A percentile compares a stretch with the other conserved stretches of the same genome.
Evolutionary conservation across 441 rosid genomes (phyloP).

Genomic region (Brassica hybrid): DNA sequence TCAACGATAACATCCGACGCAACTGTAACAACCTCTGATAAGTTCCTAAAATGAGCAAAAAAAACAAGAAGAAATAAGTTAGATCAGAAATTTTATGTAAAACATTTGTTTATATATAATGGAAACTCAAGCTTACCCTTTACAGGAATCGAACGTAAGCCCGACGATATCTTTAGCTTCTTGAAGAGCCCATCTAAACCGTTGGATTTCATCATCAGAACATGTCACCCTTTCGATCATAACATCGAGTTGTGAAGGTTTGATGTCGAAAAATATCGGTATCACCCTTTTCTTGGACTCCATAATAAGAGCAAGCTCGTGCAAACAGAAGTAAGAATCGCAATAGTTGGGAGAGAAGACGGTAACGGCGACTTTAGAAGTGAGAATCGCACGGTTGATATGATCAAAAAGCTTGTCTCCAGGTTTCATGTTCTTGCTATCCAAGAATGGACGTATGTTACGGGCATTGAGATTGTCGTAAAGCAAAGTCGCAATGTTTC

Average conservation of each 20-base stretch:
- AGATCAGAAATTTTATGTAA: neutral
- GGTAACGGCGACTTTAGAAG: slow-evolving; percentile 64
- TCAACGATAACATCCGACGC: slow-evolving; percentile 70
- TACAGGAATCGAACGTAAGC: slow-evolving; percentile 60
- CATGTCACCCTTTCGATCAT: slow-evolving; percentile 38
- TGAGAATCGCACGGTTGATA: slow-evolving; percentile 53
- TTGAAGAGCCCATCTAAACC: slow-evolving; percentile 72
- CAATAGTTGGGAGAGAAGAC: slow-evolving; percentile 75
- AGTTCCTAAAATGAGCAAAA: slow-evolving; percentile 50
- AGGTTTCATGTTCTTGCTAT: slow-evolving; percentile 74
- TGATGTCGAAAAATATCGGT: slow-evolving; percentile 74
- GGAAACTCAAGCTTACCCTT: slow-evolving; percentile 55
- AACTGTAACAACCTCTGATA: slow-evolving; percentile 66
- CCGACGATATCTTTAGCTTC: slow-evolving; percentile 75
- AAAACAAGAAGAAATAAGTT: neutral
- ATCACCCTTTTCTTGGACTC: slow-evolving; percentile 74
- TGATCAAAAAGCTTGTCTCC: slow-evolving; percentile 72
- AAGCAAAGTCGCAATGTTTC: slow-evolving; percentile 61
- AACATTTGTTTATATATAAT: neutral
- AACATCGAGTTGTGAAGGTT: slow-evolving; percentile 72
- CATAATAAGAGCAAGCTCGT: slow-evolving; percentile 74
- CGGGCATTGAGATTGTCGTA: slow-evolving; percentile 58
- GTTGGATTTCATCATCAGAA: slow-evolving; percentile 47
- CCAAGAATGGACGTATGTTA: slow-evolving; percentile 67
- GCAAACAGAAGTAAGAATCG: slow-evolving; percentile 69